Conservation (phyloP, 2,329 filamentous ascomycete species). For the Sarocladium oryzae region DNA sequence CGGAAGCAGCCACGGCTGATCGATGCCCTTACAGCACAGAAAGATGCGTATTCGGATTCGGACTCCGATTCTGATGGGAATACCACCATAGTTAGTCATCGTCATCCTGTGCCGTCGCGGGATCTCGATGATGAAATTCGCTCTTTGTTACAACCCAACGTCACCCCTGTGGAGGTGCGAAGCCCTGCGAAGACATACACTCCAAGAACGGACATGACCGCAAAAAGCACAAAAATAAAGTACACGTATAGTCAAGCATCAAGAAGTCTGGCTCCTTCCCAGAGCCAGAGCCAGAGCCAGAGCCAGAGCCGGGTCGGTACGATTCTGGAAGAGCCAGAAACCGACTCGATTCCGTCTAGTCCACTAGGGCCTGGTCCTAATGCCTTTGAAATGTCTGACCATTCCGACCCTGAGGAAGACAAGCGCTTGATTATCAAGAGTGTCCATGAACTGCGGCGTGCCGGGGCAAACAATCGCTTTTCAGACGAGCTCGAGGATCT, state of each 20-base stretch:
- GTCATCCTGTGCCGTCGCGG: neutral
- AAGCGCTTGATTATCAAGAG: conserved; percentile 48
- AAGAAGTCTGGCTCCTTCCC: conserved; percentile 5
- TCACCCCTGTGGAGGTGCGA: neutral
- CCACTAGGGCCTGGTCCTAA: conserved; percentile 12
- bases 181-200: conserved; percentile 2
- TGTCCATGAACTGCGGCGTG: conserved; percentile 59
- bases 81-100: neutral
- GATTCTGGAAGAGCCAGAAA: conserved; percentile 2
- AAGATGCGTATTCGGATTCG: conserved; percentile 6
- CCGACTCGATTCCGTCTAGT: conserved; percentile 9
- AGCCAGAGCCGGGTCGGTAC: conserved; percentile 4
- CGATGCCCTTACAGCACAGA: conserved; percentile 11
- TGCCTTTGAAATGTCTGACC: conserved; percentile 20
- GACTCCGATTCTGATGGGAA: neutral
- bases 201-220: neutral
- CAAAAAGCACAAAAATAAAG: conserved; percentile 12
- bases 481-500: conserved; percentile 61
- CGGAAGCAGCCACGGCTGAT: conserved; percentile 11
- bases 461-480: conserved; percentile 60
- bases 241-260: conserved; percentile 12
- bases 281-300: neutral
- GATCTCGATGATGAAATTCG: conserved; percentile 1
- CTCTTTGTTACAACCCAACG: neutral
- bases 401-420: conserved; percentile 29